phyloP scores from a whole-genome alignment of 2,329 filamentous ascomycete genomes.

The Aspergillus phoenicis region DNA sequence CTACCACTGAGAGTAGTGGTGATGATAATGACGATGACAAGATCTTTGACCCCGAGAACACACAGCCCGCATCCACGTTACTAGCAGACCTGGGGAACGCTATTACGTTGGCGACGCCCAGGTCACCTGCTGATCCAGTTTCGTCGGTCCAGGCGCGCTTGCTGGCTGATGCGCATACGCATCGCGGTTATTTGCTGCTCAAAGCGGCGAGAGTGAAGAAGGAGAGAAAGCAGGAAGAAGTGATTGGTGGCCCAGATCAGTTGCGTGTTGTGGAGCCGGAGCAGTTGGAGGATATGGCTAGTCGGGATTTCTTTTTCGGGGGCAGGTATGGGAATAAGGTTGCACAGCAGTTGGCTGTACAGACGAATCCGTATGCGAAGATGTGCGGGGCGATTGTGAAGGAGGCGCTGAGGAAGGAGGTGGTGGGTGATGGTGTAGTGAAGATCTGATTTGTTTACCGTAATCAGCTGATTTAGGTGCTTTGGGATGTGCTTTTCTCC shows the following conservation, averaged over 20 bases:
- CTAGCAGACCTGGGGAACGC: constrained; percentile 45
- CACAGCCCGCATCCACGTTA: constrained; percentile 27
- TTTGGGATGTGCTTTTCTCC: background rate
- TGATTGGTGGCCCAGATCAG: constrained; percentile 28
- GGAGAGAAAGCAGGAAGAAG: background rate
- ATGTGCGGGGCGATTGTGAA: constrained; percentile 64
- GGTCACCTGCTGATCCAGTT: constrained; percentile 42
- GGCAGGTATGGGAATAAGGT: constrained; percentile 60
- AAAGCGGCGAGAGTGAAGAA: constrained; percentile 38
- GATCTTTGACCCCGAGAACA: constrained; percentile 29
- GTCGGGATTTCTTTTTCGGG: constrained; percentile 57
- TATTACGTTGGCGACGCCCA: constrained; percentile 50
- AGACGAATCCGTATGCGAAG: constrained; percentile 65
- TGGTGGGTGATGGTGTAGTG: constrained; percentile 21
- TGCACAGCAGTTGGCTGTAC: constrained; percentile 59
- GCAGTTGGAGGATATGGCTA: constrained; percentile 58
- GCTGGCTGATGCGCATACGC: constrained; percentile 58
- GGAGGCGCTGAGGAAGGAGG: constrained; percentile 61
- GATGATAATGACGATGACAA: constrained; percentile 16
- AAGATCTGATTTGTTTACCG: background rate
- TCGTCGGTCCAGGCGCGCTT: constrained; percentile 53
- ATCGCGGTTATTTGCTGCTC: constrained; percentile 52
- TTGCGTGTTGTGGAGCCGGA: constrained; percentile 38
- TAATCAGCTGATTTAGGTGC: too few relatives aligned
- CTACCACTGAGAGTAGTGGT: background rate